Conservation (phyloP, 2,329 filamentous ascomycete genomes). For the Xylariomycetidae sp. region DNA sequence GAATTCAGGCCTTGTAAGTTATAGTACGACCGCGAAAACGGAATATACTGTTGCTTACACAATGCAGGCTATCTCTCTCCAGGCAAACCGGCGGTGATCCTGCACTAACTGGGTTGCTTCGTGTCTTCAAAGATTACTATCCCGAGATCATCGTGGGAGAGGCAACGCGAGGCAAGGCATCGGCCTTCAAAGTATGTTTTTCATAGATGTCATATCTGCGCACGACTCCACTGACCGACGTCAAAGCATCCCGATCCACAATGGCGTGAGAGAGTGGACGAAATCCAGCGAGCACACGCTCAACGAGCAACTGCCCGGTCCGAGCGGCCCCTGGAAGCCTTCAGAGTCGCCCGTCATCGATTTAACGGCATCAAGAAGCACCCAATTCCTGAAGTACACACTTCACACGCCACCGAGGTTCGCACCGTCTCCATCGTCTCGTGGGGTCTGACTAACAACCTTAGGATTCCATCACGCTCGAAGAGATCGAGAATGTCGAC, state of each 20-base stretch:
- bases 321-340: constrained; percentile 43
- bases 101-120: constrained; percentile 64
- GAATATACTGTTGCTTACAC: too few species aligned
- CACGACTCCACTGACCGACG: constrained; percentile 17
- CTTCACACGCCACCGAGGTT: constrained; percentile 65
- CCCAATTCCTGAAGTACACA: constrained; percentile 64
- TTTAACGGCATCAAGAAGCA: constrained; percentile 40
- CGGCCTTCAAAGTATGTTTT: constrained; percentile 51
- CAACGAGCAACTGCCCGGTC: constrained; percentile 39
- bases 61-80: constrained; percentile 53
- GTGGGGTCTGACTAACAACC: constrained; percentile 22
- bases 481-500: constrained; percentile 69
- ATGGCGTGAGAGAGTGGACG: constrained; percentile 64
- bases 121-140: constrained; percentile 87
- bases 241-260: constrained; percentile 64
- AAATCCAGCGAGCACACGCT: constrained; percentile 56
- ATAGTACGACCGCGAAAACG: too few species aligned
- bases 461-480: constrained; percentile 59
- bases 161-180: constrained; percentile 52
- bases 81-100: constrained; percentile 65
- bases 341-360: constrained; percentile 56
- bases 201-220: not conserved
- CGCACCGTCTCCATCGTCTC: constrained; percentile 12
- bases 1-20: constrained; percentile 68
- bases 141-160: constrained; percentile 80